A percentile compares a stretch with the other conserved stretches of the same genome.
Conservation (phyloP, 2,329 filamentous ascomycete species). For the Talaromyces sp. region DNA sequence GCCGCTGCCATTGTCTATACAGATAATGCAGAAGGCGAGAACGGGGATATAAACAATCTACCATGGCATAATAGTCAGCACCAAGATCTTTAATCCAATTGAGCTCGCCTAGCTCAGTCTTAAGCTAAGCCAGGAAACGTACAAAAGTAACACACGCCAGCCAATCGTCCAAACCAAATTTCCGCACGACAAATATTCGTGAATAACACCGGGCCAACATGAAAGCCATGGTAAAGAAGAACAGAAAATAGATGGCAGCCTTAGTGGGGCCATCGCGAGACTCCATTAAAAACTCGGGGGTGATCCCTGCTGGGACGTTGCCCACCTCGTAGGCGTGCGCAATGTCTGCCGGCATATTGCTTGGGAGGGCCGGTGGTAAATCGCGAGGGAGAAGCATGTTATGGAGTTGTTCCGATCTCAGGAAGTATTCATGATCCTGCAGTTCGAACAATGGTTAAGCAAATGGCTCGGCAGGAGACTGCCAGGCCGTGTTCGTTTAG, state of each 20-base stretch:
- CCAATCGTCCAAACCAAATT: slow-evolving; percentile 43
- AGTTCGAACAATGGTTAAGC: background rate
- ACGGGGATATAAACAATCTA: slow-evolving; percentile 8
- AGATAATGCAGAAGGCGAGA: slow-evolving; percentile 3
- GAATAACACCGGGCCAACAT: slow-evolving; percentile 42
- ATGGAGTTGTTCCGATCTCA: background rate
- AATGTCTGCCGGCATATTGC: slow-evolving; percentile 20
- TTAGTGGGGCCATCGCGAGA: slow-evolving; percentile 22
- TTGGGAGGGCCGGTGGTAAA: background rate
- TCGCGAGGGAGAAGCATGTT: background rate
- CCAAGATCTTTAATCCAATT: background rate
- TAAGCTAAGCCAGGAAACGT: slow-evolving; percentile 1
- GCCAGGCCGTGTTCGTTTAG: background rate
- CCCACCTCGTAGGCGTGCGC: slow-evolving; percentile 21
- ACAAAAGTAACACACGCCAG: slow-evolving; percentile 45
- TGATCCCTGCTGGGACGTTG: slow-evolving; percentile 19
- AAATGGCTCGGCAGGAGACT: too few species aligned
- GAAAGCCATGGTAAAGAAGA: slow-evolving; percentile 24
- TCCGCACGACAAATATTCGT: slow-evolving; percentile 39
- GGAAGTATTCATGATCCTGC: background rate
- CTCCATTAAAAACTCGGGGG: slow-evolving; percentile 22
- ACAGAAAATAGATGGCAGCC: slow-evolving; percentile 23
- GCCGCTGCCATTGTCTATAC: slow-evolving; percentile 7
- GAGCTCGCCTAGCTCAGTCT: background rate
- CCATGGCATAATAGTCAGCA: background rate